Evolutionary conservation across 768 basidiomycete species (phyloP), one percentile per base, ranked within the genome.

Genomic region (Naganishia friedmannii): DNA sequence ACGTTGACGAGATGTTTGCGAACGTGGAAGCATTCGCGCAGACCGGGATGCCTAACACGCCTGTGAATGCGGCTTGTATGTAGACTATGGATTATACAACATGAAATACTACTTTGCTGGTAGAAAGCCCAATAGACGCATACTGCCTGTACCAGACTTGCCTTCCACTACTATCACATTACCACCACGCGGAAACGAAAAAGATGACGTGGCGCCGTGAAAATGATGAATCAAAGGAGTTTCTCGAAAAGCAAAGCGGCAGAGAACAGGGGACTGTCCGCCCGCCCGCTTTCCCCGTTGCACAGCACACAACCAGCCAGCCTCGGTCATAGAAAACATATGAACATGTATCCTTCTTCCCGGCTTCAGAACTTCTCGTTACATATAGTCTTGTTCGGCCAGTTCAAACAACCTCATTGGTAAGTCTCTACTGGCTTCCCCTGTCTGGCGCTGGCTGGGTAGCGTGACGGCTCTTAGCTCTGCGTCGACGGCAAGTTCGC

Each of bases 41-140:
- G 23, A 63, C 60, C 2, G 60, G 60, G n/a, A 45, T 63, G 28
- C 39, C 60, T n/a, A 63, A 63, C 39, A 63, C 60, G 5, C 60
- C 60, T 45, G 60, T 63, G 21, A 63, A 63, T 63, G 31, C 34
- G 15, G 57, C 32, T 34, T 39, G 34, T 21, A 34, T 34, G 7
- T 55, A 55, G 28, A 34, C 15, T 2, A n/a, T n/a, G 48, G 23
- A 42, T 15, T 10, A 17, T 15, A 42, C 15, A 42, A 42, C 34
- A 37, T 37, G 34, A n/a, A n/a, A n/a, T n/a, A n/a, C n/a, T n/a
- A 42, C 42, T 42, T 17, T 42, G 42, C 42, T 42, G 7, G 42
- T 10, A 10, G 7, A 15, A 17, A 17, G 12, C 6, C 4, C 12
- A 12, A 37, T 12, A 37, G 34, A 5, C 34, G 34, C 34, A 37